These are phyloP conservation scores for Craspedostauros australis DNA, from an alignment of 108 stramenopile genomes.

Conservation along the genomic window DNA sequence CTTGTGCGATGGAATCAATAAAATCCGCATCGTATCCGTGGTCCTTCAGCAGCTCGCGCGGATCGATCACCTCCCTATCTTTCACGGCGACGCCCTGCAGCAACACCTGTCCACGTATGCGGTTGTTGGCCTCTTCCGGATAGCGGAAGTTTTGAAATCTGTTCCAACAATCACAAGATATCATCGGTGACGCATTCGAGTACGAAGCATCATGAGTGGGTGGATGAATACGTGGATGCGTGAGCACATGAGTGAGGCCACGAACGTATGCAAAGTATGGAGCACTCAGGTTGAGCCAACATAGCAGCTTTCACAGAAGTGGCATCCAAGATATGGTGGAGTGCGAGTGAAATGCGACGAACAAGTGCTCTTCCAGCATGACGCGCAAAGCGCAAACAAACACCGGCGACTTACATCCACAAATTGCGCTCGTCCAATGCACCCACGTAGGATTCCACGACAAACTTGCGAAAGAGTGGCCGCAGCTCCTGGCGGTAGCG, in stretches of 20 bases:
- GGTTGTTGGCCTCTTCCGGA: slow-evolving; percentile 5
- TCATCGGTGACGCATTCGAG: no score
- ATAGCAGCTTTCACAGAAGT: not conserved
- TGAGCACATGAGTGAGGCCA: not conserved
- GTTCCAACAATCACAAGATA: no score
- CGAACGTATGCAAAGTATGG: no score
- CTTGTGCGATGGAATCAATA: no score
- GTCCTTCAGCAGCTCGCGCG: slow-evolving; percentile 15
- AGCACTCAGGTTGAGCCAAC: not conserved
- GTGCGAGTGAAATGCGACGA: not conserved
- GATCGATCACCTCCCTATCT: slow-evolving; percentile 14
- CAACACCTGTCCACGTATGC: slow-evolving; percentile 19
- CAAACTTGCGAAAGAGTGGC: slow-evolving; percentile 44
- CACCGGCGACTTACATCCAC: slow-evolving; percentile 43
- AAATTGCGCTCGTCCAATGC: slow-evolving; percentile 49
- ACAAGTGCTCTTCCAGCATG: slow-evolving; percentile 2
- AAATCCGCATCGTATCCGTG: no score
- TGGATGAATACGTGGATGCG: not conserved
- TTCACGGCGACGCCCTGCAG: slow-evolving; percentile 1
- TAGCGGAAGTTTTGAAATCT: slow-evolving; percentile 9
- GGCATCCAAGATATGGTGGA: not conserved
- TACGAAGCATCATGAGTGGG: not conserved
- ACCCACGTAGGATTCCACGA: slow-evolving; percentile 41
- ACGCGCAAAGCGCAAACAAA: slow-evolving; percentile 13
- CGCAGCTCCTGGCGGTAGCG: slow-evolving; percentile 61